Base-by-base conservation (phyloP, 2,329 filamentous ascomycete species). In the Diaporthe sp. region DNA sequence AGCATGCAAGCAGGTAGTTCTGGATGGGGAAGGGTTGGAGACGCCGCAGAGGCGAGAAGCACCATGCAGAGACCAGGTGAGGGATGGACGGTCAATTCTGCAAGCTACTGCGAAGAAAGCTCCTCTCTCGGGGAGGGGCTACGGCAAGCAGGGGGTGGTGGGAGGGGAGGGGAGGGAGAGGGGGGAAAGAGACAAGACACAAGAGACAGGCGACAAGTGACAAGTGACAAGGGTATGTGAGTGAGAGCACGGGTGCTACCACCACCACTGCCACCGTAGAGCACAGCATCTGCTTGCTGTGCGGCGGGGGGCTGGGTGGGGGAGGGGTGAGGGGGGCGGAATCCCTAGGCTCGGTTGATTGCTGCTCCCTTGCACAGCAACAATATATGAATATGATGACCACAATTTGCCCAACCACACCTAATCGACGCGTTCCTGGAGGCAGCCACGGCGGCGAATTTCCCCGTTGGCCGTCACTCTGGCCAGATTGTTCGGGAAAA, bases 81-180 rank as follows among this genome's bases (percentile, higher is more conserved):
- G 17, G 31, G 63, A 51, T 44, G 42, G 60, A 17, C 31, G 63
- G 31, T 15, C 44, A 34, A 47, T 67, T 34, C 61, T 67, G 61
- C 61, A 67, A 49, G 42, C 61, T 67, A 37, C 63, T 37, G 44
- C 44, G 20, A 37, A 39, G 47, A 68, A 68, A 68, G 65, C 60
- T 65, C 60, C 39, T 55, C 57, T 68, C 49, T 55, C 49, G 31
- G 49, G 49, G 65, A 70, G 65, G 65, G 65, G 65, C 49, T 70
- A 55, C 65, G 65, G 65, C 65, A 55, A 70, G 49, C 65, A 70
- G 47, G 65, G 65, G 63, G 31, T 20, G 47, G 63, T 22, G 47
- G 61, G 6, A 25, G 20, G 31, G 20, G 28, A 7, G 42, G 6
- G 31, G 9, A 9, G 8, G 10, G 20, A 20, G 60, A 28, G 44